Conservation (phyloP, 352 stramenopile species). For the Globisporangium apiculatum region DNA sequence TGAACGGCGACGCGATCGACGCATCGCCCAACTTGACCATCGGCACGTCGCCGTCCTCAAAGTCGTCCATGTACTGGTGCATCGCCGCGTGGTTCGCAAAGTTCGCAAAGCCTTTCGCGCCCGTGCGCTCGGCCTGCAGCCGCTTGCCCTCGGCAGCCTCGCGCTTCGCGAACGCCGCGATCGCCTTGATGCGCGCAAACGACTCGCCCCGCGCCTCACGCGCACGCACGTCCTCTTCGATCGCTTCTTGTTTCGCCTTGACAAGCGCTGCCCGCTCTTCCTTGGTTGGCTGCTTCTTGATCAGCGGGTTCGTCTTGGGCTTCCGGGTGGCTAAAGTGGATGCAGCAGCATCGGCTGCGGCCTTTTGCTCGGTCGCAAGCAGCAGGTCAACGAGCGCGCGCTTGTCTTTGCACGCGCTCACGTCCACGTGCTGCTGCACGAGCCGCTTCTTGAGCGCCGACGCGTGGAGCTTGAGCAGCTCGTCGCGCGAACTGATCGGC, state of each 20-base stretch:
- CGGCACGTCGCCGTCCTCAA: slow-evolving; percentile 88
- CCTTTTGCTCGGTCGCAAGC: slow-evolving; percentile 54
- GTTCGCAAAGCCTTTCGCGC: slow-evolving; percentile 77
- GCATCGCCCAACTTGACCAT: slow-evolving; percentile 99
- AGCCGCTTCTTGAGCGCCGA: slow-evolving; percentile 84
- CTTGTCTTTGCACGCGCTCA: slow-evolving; percentile 68
- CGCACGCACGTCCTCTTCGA: slow-evolving; percentile 72
- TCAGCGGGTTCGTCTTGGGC: slow-evolving; percentile 36
- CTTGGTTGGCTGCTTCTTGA: slow-evolving; percentile 52
- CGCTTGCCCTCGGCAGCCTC: slow-evolving; percentile 70
- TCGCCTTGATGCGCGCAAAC: slow-evolving; percentile 81
- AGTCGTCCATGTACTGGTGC: slow-evolving; percentile 88
- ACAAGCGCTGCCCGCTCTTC: slow-evolving; percentile 85
- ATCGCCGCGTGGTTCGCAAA: slow-evolving; percentile 86
- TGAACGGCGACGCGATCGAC: slow-evolving; percentile 99
- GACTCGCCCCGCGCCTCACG: slow-evolving; percentile 78
- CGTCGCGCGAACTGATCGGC: slow-evolving; percentile 44
- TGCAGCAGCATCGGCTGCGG: slow-evolving; percentile 22
- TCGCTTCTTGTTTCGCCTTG: slow-evolving; percentile 67
- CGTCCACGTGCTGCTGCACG: slow-evolving; percentile 43
- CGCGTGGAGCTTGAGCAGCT: slow-evolving; percentile 81
- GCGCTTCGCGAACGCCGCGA: slow-evolving; percentile 79
- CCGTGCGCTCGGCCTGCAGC: slow-evolving; percentile 56
- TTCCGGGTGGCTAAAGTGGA: slow-evolving; percentile 5
- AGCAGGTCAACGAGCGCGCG: slow-evolving; percentile 78